Evolutionary conservation across 2,329 filamentous ascomycete species (phyloP).

Genomic region (Colletotrichum euphorbiae): DNA sequence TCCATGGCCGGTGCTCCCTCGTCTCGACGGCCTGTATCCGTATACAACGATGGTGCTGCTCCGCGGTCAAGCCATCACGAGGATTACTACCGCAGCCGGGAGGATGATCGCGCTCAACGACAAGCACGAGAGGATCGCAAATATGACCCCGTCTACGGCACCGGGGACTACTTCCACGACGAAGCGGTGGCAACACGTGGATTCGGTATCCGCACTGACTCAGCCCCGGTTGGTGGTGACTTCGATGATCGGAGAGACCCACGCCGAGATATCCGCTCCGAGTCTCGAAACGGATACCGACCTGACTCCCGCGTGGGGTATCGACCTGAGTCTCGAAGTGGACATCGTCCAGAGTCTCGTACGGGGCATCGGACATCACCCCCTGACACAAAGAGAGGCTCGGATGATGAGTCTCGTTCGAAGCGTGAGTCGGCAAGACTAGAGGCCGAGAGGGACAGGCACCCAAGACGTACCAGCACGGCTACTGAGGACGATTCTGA

Average conservation of each 20-base stretch:
- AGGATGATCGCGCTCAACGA: constrained; percentile 59
- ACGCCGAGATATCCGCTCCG: constrained; percentile 42
- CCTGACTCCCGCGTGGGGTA: constrained; percentile 48
- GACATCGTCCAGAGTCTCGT: constrained; percentile 43
- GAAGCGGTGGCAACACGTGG: constrained; percentile 60
- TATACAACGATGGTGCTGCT: constrained; percentile 63
- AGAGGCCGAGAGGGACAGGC: constrained; percentile 43
- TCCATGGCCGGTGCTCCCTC: constrained; percentile 43
- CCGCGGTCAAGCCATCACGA: constrained; percentile 58
- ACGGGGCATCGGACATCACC: constrained; percentile 41
- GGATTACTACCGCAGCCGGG: constrained; percentile 61
- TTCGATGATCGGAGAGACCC: constrained; percentile 58
- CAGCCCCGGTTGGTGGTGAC: constrained; percentile 47
- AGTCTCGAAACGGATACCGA: constrained; percentile 46
- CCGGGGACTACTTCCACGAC: constrained; percentile 56
- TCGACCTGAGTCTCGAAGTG: constrained; percentile 52
- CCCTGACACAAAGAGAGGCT: constrained; percentile 35
- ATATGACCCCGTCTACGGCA: constrained; percentile 45
- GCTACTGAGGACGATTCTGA: constrained; percentile 54
- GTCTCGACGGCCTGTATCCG: constrained; percentile 59
- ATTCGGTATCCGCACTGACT: constrained; percentile 63
- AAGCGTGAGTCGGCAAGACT: constrained; percentile 34
- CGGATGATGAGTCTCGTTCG: constrained; percentile 32
- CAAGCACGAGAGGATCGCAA: constrained; percentile 57
- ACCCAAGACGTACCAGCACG: constrained; percentile 44